These are phyloP conservation scores for Serendipita sp. DNA, from an alignment of 768 basidiomycete species.

Conservation along the genomic window DNA sequence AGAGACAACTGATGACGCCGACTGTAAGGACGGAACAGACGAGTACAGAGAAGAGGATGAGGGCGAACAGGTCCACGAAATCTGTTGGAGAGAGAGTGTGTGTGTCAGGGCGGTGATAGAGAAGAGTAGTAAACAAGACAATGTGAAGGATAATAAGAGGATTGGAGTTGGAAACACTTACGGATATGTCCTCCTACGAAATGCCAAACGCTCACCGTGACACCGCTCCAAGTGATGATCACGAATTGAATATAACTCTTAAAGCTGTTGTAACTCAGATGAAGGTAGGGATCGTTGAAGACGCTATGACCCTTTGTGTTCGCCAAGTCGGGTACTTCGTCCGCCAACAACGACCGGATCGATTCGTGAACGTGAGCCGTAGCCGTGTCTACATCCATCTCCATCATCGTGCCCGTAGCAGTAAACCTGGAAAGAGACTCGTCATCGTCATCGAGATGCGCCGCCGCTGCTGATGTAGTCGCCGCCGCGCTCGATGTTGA, in stretches of 20 bases:
- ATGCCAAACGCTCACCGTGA: not conserved
- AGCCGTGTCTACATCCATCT: not conserved
- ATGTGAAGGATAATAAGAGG: not conserved
- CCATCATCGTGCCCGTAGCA: not conserved
- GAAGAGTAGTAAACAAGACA: no score
- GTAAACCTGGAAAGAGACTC: no score
- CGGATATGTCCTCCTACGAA: not conserved
- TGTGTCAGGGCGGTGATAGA: no score
- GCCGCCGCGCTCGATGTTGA: no score
- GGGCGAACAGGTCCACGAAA: not conserved
- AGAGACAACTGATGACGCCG: not conserved
- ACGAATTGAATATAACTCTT: not conserved
- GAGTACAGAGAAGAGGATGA: not conserved
- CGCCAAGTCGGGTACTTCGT: constrained; percentile 4
- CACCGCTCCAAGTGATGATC: not conserved
- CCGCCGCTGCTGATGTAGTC: no score
- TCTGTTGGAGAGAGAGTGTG: not conserved
- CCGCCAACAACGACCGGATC: not conserved
- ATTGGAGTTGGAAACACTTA: not conserved
- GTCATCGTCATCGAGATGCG: no score
- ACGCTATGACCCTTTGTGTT: not conserved
- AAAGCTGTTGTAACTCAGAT: not conserved
- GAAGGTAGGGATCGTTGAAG: constrained; percentile 3
- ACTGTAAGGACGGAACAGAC: not conserved
- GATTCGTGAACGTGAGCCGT: not conserved